phyloP scores from a whole-genome alignment of 176 grass and related monocot species.

The Saccharum spontaneum region DNA sequence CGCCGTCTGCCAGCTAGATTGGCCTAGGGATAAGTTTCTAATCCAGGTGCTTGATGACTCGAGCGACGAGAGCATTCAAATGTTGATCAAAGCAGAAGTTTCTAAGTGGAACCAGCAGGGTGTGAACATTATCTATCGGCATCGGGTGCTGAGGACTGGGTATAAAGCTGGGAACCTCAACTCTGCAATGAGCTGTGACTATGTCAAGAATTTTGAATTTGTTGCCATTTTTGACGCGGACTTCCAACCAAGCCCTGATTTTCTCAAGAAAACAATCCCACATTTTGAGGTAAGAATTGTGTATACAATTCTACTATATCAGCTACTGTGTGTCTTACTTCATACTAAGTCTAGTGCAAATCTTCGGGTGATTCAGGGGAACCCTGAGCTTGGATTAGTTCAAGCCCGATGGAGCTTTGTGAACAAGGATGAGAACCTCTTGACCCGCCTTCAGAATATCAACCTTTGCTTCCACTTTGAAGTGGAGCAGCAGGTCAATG shows the following conservation, averaged over 20 bases:
- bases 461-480: slow-evolving; percentile 85
- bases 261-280: slow-evolving; percentile 74
- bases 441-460: slow-evolving; percentile 81
- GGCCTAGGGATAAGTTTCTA: slow-evolving; percentile 65
- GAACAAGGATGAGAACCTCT: slow-evolving; percentile 72
- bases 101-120: slow-evolving; percentile 67
- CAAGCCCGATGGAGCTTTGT: slow-evolving; percentile 80
- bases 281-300: slow-evolving; percentile 63
- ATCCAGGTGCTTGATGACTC: slow-evolving; percentile 91
- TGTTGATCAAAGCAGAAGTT: slow-evolving; percentile 66
- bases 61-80: slow-evolving; percentile 53
- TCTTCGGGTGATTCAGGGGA: slow-evolving; percentile 46
- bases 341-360: not conserved
- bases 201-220: slow-evolving; percentile 75
- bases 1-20: slow-evolving; percentile 60
- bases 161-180: slow-evolving; percentile 90
- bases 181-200: slow-evolving; percentile 83
- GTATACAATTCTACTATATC: not conserved
- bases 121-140: slow-evolving; percentile 68
- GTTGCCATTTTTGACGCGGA: slow-evolving; percentile 85
- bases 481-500: slow-evolving; percentile 86
- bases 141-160: slow-evolving; percentile 63
- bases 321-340: not conserved
- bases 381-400: slow-evolving; percentile 71
- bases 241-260: slow-evolving; percentile 77